Base-by-base conservation (phyloP, 768 basidiomycete species). In the Trametes coccinea region DNA sequence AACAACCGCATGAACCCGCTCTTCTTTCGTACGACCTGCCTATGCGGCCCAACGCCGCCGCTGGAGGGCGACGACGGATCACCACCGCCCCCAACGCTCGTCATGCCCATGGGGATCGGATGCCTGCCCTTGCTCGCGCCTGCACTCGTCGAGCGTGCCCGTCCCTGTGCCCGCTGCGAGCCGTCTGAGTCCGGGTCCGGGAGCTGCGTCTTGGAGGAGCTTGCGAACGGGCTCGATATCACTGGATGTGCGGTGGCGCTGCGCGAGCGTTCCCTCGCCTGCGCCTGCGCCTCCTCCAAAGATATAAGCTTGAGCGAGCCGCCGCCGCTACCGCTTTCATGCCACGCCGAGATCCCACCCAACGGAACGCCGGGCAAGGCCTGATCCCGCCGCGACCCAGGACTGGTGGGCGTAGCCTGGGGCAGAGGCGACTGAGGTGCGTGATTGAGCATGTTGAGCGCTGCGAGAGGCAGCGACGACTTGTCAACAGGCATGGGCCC, bases 1-100 rank as follows among this genome's bases (percentile, higher is more conserved):
- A 93, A 92, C 10, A 93, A 74, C 53, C 88, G 79, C 86, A 93
- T 83, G 70, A 93, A 90, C 3, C 82, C 91, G 64, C 90, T 92
- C 72, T 88, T 92, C 78, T 89, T 92, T 61, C 88, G 87, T 67
- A 83, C 90, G 52, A 93, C 71, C 2, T 74, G 65, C 66, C 84
- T 88, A 9, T 76, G 76, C 30, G 76, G 68, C 51, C 64, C 46
- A 53, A 61, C 29, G 17, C 49, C 43, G 53, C 47, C 27, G 45
- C n/a, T n/a, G 33, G 44, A 44, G 16, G 11, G 41, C 41, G 22
- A 49, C 11, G 53, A 49, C 4, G 59, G 62, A 33, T 64, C 62
- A 3, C 62, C 17, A 10, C 27, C 16, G 59, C 47, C 2, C 56
- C 27, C 16, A 22, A 22, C 22, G 22, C 22, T 22, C 61, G 50